Evolutionary conservation across 257 asterid genomes (phyloP).

Genomic region (Nicotiana benthamiana): DNA sequence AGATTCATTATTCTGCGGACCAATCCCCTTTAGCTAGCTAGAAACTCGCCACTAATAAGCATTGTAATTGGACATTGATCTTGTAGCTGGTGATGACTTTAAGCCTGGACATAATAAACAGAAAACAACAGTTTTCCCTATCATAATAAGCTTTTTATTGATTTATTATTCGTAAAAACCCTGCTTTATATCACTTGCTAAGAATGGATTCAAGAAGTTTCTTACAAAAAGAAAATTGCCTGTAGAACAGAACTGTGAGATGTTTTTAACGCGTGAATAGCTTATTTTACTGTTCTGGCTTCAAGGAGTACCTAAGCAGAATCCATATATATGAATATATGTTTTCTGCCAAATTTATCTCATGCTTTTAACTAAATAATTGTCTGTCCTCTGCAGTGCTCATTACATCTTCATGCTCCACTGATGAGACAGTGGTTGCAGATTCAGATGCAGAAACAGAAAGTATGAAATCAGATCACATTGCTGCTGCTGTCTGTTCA

Average conservation of each 20-base stretch:
- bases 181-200: neutral
- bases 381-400: conserved; percentile 46
- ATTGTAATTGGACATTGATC: neutral
- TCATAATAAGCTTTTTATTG: neutral
- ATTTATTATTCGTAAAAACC: neutral
- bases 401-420: conserved; percentile 89
- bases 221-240: neutral
- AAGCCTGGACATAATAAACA: neutral
- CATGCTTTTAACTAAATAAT: neutral
- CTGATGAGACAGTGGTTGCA: conserved; percentile 93
- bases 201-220: neutral
- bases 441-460: conserved; percentile 87
- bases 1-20: neutral
- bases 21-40: neutral
- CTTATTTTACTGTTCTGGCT: neutral
- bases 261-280: neutral
- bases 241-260: neutral
- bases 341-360: neutral
- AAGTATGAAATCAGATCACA: conserved; percentile 48
- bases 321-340: neutral
- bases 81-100: neutral
- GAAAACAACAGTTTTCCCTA: neutral
- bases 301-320: neutral
- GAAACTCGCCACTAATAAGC: neutral
- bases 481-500: conserved; percentile 27